A percentile compares a stretch with the other conserved stretches of the same genome.
Conservation (phyloP, 768 basidiomycete genomes). For the Leccinum longicurvipes region DNA sequence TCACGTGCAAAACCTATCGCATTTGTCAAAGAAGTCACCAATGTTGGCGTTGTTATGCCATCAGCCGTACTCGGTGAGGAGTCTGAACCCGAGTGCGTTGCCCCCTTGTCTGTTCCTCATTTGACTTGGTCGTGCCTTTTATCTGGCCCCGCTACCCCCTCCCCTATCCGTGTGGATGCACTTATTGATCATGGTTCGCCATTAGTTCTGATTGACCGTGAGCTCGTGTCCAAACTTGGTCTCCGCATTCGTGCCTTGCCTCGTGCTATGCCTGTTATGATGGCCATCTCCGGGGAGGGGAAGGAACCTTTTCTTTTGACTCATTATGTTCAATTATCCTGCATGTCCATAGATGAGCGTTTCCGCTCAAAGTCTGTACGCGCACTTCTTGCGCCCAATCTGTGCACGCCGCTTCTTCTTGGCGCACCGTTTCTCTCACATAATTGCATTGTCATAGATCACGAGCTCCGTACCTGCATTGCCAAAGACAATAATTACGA, state of each 20-base stretch:
- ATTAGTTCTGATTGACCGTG: slow-evolving; percentile 30
- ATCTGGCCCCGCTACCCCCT: slow-evolving; percentile 1
- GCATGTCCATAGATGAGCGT: neutral
- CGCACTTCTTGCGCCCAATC: neutral
- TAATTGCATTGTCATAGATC: neutral
- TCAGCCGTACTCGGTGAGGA: neutral
- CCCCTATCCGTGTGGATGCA: neutral
- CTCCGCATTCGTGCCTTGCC: neutral
- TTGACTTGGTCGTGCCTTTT: slow-evolving; percentile 14
- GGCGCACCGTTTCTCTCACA: neutral
- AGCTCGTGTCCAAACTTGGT: neutral
- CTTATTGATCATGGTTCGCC: slow-evolving; percentile 32
- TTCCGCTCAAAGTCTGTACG: neutral
- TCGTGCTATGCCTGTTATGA: neutral
- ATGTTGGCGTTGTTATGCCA: slow-evolving; percentile 1
- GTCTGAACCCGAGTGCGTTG: slow-evolving; percentile 1
- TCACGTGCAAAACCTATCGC: too few relatives aligned
- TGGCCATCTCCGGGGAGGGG: neutral
- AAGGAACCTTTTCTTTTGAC: neutral
- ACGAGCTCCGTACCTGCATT: neutral
- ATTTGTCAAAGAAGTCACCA: too few relatives aligned
- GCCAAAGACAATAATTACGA: neutral
- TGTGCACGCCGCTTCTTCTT: neutral
- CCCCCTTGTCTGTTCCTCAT: slow-evolving; percentile 3
- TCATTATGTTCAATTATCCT: neutral